phyloP scores from a whole-genome alignment of 2,329 filamentous ascomycete species.

The Penicillium janthinellum region DNA sequence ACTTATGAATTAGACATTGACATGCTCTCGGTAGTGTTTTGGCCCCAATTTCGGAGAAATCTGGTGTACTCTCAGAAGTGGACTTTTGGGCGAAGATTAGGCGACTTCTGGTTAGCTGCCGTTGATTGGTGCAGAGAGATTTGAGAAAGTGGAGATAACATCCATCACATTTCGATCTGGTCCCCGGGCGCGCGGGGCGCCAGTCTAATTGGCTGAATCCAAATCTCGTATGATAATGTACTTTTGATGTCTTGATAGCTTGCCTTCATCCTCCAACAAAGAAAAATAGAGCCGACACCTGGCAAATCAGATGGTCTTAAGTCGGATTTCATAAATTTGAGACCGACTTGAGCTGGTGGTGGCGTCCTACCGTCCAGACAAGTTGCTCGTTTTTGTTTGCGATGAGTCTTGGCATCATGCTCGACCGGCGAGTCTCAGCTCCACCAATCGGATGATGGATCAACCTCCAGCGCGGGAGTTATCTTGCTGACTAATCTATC shows the following conservation, averaged over 20 bases:
- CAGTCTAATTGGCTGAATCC: not conserved
- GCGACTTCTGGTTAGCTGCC: not conserved
- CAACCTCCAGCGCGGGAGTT: not conserved
- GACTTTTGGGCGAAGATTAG: not conserved
- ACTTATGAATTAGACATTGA: not conserved
- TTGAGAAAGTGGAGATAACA: not conserved
- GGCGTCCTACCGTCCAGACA: not conserved
- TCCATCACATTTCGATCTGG: not conserved
- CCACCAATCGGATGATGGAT: too few species aligned
- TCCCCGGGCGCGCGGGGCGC: not conserved
- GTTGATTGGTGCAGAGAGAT: not conserved
- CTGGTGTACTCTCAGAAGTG: not conserved
- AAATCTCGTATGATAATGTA: not conserved
- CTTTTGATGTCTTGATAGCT: not conserved
- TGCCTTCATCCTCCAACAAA: not conserved
- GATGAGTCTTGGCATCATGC: not conserved
- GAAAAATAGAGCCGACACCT: not conserved
- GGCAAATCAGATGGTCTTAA: not conserved
- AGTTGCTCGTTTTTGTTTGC: not conserved
- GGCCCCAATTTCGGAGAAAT: not conserved
- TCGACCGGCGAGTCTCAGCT: not conserved
- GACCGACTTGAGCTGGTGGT: not conserved
- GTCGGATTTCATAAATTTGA: not conserved
- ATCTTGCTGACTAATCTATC: not conserved
- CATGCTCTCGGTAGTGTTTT: not conserved